phyloP scores from a whole-genome alignment of 2,329 filamentous ascomycete genomes.

The Hypoxylon sp. region DNA sequence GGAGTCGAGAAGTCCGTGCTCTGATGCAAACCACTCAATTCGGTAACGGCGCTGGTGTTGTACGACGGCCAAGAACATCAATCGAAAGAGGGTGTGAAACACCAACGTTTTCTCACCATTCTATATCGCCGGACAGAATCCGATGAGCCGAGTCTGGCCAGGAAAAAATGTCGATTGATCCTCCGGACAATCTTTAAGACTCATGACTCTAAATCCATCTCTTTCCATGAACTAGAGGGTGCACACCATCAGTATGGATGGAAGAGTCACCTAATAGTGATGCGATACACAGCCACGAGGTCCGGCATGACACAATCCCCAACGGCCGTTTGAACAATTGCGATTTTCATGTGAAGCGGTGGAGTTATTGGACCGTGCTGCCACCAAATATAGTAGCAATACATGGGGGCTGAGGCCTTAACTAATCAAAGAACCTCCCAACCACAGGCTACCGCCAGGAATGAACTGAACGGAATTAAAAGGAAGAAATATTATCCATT shows the following conservation, averaged over 20 bases:
- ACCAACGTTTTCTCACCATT: not conserved
- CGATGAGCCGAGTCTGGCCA: not conserved
- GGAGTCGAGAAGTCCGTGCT: constrained; percentile 1
- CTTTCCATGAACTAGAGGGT: not conserved
- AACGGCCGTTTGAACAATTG: constrained; percentile 8
- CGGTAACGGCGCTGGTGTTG: not conserved
- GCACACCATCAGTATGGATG: not conserved
- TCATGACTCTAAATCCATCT: constrained; percentile 15
- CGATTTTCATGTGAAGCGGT: constrained; percentile 9
- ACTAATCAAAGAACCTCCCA: constrained; percentile 15
- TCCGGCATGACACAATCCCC: constrained; percentile 7
- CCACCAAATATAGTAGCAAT: constrained; percentile 30
- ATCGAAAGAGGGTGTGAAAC: not conserved
- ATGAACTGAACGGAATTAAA: not conserved
- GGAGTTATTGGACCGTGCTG: constrained; percentile 8
- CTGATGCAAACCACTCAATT: constrained; percentile 2
- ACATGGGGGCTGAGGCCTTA: constrained; percentile 8
- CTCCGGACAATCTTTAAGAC: not conserved
- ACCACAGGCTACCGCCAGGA: constrained; percentile 1
- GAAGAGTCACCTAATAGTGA: constrained; percentile 9
- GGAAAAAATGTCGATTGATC: not conserved
- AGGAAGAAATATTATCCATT: constrained; percentile 24
- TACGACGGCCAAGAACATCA: not conserved
- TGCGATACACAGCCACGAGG: constrained; percentile 32
- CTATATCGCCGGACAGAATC: not conserved